Conservation (phyloP, 2,329 filamentous ascomycete genomes). For the Pyrenochaeta sp. region DNA sequence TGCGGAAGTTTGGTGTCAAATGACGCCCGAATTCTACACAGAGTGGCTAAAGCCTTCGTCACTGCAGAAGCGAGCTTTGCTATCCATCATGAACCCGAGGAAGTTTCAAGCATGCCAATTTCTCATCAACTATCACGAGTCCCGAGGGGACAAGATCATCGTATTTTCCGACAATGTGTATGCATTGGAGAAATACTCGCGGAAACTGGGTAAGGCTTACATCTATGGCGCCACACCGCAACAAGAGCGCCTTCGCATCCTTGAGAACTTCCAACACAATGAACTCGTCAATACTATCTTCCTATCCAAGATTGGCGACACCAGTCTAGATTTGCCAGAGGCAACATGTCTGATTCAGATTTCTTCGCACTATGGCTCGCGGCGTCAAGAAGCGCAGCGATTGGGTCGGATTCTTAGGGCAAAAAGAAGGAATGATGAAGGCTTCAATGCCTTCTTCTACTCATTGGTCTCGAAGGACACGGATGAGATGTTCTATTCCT, state of each 20-base stretch:
- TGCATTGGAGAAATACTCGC: constrained; percentile 84
- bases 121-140: constrained; percentile 97
- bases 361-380: constrained; percentile 95
- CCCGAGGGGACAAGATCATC: constrained; percentile 94
- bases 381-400: constrained; percentile 94
- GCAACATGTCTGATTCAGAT: constrained; percentile 97
- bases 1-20: constrained; percentile 98
- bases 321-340: constrained; percentile 95
- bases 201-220: constrained; percentile 83
- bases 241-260: constrained; percentile 81
- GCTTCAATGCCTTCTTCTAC: constrained; percentile 99
- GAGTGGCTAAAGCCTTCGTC: constrained; percentile 79
- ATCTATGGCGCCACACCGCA: constrained; percentile 92
- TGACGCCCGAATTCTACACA: constrained; percentile 98
- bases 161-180: constrained; percentile 99
- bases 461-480: constrained; percentile 97
- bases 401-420: constrained; percentile 92
- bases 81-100: constrained; percentile 97
- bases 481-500: constrained; percentile 96
- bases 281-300: constrained; percentile 91
- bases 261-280: constrained; percentile 96
- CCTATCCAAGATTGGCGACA: constrained; percentile 96
- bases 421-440: constrained; percentile 95
- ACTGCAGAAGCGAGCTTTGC: constrained; percentile 70
- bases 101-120: constrained; percentile 99